Evolutionary conservation across 2,329 filamentous ascomycete species (phyloP), one percentile per base, ranked within the genome.

Genomic region (Nigrospora osmanthi): DNA sequence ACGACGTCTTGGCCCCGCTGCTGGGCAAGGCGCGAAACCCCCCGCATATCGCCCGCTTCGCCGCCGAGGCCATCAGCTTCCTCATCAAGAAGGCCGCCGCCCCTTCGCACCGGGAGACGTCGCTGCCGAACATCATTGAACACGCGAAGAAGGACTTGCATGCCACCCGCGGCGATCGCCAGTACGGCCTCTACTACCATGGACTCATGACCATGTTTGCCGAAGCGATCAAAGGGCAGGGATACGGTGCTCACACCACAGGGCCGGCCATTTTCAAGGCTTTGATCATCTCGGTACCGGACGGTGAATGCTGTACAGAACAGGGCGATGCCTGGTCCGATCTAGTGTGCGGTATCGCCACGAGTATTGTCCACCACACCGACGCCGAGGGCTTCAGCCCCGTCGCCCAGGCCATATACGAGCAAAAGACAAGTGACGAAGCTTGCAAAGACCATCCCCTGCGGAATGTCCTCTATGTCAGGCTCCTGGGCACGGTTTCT

Each of bases 1-100:
- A 89, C 60, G 79, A 88, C 58, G 80, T 93, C 43, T 81, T 98
- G 70, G 78, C 86, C 1, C 85, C 89, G 3, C 75, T 97, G 43
- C 77, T 98, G 30, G 93, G 91, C 51, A 90, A 86, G 63, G 75
- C 83, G 46, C 80, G 80, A 46, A 88, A 91, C 52, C 93, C 91
- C 52, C 79, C 83, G 14, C 90, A 95, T 63, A 88, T 96, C 52
- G 85, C 88, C 19, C 81, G 90, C 44, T 98, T 97, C 64, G 87
- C 91, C 12, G 93, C 93, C 23, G 93, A 98, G 67, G 88, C 93
- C 3, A 77, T 98, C 69, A 95, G 90, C 53, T 98, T 97, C 58
- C 72, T 98, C 16, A 76, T 98, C 16, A 85, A 89, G 58, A 97
- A 96, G 67, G 86, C 90, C 7, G 90, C 86, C 2, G 77, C 85